Base-by-base conservation (phyloP, 2,329 filamentous ascomycete species). In the Teratosphaeria epicoccoides region DNA sequence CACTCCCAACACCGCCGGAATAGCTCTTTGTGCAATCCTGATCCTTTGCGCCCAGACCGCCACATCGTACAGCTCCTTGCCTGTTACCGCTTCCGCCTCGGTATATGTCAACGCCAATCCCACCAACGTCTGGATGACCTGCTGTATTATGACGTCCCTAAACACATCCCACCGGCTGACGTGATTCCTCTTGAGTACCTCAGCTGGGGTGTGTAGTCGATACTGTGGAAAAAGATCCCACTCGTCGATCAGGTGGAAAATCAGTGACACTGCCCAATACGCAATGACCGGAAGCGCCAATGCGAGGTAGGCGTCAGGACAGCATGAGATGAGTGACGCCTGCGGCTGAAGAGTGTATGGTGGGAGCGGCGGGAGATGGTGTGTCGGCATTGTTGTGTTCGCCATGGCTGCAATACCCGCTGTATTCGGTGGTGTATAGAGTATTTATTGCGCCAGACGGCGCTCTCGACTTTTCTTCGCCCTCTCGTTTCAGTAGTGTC, bases 161-260 rank as follows among this genome's bases (percentile, higher is more conserved):
- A 91, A 81, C 6, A 95, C 89, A 63, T 96, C 85, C 72, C 80
- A 87, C 56, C 88, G 82, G 46, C 86, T 81, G 49, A 88, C 91
- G 64, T 88, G 88, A 70, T 96, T 96, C 62, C 90, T 82, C 69
- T 88, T 87, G 29, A 83, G 68, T 57, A 97, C 85, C 70, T 97
- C 91, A 49, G 88, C 89, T 12, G 93, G 93, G 0, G 93, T 97
- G 72, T 98, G 93, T 43, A 98, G 77, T 57, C 93, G 85, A 72
- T 97, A 96, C 63, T 94, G 82, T 17, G 90, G 84, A 68, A 91
- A 95, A 33, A 91, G 73, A 68, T 96, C 88, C 71, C 84, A 83
- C 53, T 83, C 75, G 71, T 98, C 93, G 64, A 97, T 83, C 60
- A 83, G 66, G 74, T 97, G 91, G 74, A 95, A 98, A 66, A 91